phyloP scores from a whole-genome alignment of 2,329 filamentous ascomycete species.

The Arachnomyces sp. region DNA sequence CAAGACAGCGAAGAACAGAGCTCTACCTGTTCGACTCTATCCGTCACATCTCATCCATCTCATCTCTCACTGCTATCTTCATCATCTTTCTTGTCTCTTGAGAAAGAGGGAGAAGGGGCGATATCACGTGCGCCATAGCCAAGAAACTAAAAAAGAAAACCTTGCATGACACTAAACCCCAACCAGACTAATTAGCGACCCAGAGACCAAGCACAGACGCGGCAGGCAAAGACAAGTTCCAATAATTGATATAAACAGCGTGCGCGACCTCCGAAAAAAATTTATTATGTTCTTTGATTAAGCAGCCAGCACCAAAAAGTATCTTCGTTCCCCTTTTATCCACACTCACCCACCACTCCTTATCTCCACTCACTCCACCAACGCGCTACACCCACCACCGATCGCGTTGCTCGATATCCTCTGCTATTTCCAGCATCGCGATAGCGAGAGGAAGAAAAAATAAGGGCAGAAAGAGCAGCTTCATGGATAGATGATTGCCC shows the following conservation, averaged over 20 bases:
- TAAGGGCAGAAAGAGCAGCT: constrained; percentile 2
- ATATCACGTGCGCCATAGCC: constrained; percentile 10
- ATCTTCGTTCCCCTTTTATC: constrained; percentile 1
- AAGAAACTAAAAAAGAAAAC: constrained; percentile 3
- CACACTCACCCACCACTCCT: no score
- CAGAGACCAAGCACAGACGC: constrained; percentile 35
- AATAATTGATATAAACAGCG: constrained; percentile 40
- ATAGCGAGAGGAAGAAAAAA: no score
- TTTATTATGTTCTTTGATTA: constrained; percentile 12
- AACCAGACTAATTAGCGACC: constrained; percentile 20
- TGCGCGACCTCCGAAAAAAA: constrained; percentile 38
- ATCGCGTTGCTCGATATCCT: no score
- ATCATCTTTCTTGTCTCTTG: no score
- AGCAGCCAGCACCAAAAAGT: constrained; percentile 1
- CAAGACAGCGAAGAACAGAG: no score
- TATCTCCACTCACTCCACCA: no score
- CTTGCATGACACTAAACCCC: constrained; percentile 18
- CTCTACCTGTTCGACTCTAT: no score
- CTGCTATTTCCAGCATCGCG: no score
- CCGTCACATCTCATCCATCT: no score
- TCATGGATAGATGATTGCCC: constrained; percentile 13
- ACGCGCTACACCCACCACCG: no score
- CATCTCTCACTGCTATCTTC: no score
- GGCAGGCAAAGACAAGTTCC: constrained; percentile 28
- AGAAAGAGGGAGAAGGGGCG: constrained; percentile 3